Evolutionary conservation across 148 eudicot species (phyloP).

Genomic region (Rhododendron mucronatum): DNA sequence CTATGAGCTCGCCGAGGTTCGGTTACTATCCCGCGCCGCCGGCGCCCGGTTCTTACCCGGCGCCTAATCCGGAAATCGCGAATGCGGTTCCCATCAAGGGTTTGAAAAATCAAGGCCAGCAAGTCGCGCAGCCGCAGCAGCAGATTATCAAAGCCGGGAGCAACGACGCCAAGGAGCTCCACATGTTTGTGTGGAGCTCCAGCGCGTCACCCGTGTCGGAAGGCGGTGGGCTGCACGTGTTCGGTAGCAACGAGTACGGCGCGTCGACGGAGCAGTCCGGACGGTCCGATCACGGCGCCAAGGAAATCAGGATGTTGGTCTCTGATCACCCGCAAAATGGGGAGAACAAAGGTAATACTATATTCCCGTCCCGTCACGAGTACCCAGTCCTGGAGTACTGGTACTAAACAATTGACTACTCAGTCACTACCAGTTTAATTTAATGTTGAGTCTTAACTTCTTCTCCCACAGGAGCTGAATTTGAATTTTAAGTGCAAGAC

Average conservation of each 20-base stretch:
- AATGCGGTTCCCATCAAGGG: constrained; percentile 12
- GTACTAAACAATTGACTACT: not conserved
- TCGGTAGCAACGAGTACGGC: constrained; percentile 59
- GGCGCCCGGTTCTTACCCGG: constrained; percentile 49
- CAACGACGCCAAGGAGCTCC: constrained; percentile 82
- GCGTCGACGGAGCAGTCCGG: constrained; percentile 61
- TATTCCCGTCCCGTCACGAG: not conserved
- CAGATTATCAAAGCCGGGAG: constrained; percentile 32
- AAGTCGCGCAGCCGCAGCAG: constrained; percentile 13
- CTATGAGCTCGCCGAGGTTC: constrained; percentile 49
- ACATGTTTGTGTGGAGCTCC: constrained; percentile 95
- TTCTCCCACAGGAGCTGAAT: not conserved
- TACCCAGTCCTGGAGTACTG: not conserved
- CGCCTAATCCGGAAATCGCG: constrained; percentile 73
- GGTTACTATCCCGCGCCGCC: constrained; percentile 44
- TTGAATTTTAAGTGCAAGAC: not conserved
- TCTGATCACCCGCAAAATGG: constrained; percentile 75
- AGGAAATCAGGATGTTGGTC: constrained; percentile 91
- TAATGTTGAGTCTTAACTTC: not conserved
- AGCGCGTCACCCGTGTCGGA: constrained; percentile 87
- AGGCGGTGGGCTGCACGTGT: constrained; percentile 70
- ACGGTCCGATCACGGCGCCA: constrained; percentile 79
- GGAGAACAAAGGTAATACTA: constrained; percentile 63
- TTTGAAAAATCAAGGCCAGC: constrained; percentile 15
- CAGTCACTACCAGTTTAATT: not conserved